These are phyloP conservation scores for Cyberlindnera saturnus DNA, from an alignment of 805 yeast species.

Conservation along the genomic window DNA sequence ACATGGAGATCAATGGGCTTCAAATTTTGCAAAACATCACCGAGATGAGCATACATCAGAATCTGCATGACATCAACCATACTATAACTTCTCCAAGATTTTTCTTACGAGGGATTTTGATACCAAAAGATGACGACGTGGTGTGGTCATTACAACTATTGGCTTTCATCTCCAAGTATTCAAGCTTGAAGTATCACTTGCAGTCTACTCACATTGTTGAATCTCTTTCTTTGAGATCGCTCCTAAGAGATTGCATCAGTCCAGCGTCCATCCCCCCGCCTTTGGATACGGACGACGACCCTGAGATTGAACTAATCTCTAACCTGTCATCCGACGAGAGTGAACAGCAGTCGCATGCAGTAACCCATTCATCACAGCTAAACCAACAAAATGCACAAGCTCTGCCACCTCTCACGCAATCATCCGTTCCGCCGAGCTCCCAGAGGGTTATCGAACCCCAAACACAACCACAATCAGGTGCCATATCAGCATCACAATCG, in stretches of 20 bases:
- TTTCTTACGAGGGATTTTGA: conserved; percentile 63
- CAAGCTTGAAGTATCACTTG: conserved; percentile 65
- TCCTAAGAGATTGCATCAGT: conserved; percentile 23
- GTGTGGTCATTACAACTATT: conserved; percentile 88
- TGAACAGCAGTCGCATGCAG: conserved; percentile 5
- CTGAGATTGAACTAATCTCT: conserved; percentile 31
- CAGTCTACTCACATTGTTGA: conserved; percentile 75
- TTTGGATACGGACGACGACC: conserved; percentile 34
- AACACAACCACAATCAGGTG: conserved; percentile 4
- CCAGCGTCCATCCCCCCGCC: conserved; percentile 10
- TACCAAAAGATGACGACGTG: conserved; percentile 90
- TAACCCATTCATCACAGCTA: conserved; percentile 1
- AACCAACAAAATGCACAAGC: conserved; percentile 1
- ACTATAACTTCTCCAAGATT: conserved; percentile 41
- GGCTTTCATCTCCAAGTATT: conserved; percentile 90
- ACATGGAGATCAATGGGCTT: background rate
- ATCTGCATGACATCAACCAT: conserved; percentile 18
- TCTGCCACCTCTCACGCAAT: background rate
- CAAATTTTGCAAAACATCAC: conserved; percentile 3
- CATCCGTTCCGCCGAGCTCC: conserved; percentile 5
- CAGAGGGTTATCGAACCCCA: conserved; percentile 5
- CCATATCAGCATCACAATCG: conserved; percentile 1
- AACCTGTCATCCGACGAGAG: conserved; percentile 16
- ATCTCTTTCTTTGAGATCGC: conserved; percentile 50
- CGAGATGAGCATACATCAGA: conserved; percentile 7